A percentile compares a stretch with the other conserved stretches of the same genome.
Evolutionary conservation across 495 filamentous ascomycete genomes (phyloP).

Genomic region (Cudoniella acicularis): DNA sequence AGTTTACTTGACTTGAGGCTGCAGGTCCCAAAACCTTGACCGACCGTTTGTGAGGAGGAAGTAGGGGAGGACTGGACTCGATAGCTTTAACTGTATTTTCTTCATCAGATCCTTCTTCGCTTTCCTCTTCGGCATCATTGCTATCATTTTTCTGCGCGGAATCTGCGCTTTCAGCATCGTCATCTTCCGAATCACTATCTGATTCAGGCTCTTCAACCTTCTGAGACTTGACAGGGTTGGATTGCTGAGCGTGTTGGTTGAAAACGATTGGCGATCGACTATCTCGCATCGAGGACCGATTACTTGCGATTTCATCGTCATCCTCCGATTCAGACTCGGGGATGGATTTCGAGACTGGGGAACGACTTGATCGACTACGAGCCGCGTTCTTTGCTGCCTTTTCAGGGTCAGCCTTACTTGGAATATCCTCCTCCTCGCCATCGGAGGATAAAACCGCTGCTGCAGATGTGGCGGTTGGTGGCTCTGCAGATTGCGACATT

Average conservation of each 20-base stretch:
- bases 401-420: not conserved
- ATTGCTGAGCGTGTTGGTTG: slow-evolving; percentile 7
- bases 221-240: not conserved
- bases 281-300: slow-evolving; percentile 12
- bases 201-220: not conserved
- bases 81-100: not conserved
- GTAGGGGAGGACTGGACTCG: slow-evolving; percentile 8
- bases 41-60: not conserved
- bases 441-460: not conserved
- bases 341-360: not conserved
- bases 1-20: slow-evolving; percentile 2
- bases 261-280: slow-evolving; percentile 24
- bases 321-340: not conserved
- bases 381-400: not conserved
- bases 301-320: slow-evolving; percentile 1
- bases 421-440: slow-evolving; percentile 11
- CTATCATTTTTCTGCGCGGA: slow-evolving; percentile 1
- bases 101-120: not conserved
- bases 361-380: not conserved
- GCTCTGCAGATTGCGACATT: too few relatives aligned
- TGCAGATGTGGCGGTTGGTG: not conserved
- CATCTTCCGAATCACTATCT: slow-evolving; percentile 1
- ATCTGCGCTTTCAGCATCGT: slow-evolving; percentile 5
- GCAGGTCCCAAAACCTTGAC: not conserved
- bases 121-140: slow-evolving; percentile 7